These are phyloP conservation scores for Acacia acuminata DNA, from an alignment of 306 rosid species.

Conservation along the genomic window DNA sequence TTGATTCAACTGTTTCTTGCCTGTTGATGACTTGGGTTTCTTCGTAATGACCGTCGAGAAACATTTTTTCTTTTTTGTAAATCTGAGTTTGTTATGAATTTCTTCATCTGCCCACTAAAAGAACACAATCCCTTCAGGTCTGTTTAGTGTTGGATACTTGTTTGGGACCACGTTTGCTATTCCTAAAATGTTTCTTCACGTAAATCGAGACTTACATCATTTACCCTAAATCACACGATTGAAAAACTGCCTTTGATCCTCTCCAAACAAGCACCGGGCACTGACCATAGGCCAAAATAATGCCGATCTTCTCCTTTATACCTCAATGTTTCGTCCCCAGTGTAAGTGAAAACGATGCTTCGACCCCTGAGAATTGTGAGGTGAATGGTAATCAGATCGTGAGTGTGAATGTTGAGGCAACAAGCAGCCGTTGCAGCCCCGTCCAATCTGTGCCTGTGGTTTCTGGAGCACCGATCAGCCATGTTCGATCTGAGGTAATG, in stretches of 20 bases:
- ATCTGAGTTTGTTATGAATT: not conserved
- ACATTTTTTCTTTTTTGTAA: not conserved
- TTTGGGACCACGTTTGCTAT: no score
- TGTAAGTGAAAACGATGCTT: conserved; percentile 8
- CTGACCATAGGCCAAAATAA: not conserved
- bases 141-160: not conserved
- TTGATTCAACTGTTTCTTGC: conserved; percentile 8
- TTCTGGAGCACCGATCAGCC: conserved; percentile 16
- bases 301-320: conserved; percentile 26
- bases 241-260: no score
- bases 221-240: no score
- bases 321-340: conserved; percentile 28
- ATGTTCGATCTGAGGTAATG: conserved; percentile 11
- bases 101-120: not conserved
- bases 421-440: not conserved
- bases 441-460: conserved; percentile 15
- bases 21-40: conserved; percentile 1
- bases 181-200: no score
- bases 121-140: conserved; percentile 1
- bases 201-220: no score
- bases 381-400: not conserved
- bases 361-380: conserved; percentile 13
- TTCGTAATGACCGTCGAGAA: not conserved
- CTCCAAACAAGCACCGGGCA: not conserved
- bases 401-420: conserved; percentile 18